A percentile compares a stretch with the other conserved stretches of the same genome.
These are phyloP conservation scores for Capsicum chinense DNA, from an alignment of 257 asterid species.

Conservation along the genomic window DNA sequence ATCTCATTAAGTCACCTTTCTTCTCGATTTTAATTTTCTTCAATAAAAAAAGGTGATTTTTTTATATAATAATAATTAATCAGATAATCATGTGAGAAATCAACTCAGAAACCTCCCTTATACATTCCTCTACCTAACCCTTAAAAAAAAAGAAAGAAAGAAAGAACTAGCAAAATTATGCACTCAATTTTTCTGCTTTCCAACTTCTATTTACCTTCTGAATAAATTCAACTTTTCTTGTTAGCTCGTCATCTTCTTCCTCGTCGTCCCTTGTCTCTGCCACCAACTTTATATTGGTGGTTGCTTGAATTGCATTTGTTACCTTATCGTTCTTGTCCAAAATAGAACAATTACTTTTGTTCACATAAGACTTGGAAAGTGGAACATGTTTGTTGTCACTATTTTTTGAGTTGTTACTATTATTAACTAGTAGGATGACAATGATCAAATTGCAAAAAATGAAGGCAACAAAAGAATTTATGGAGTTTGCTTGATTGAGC, in stretches of 20 bases:
- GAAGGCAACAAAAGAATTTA: slow-evolving; percentile 27
- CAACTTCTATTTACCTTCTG: slow-evolving; percentile 52
- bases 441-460: slow-evolving; percentile 24
- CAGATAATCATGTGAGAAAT: too few relatives aligned
- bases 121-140: too few relatives aligned
- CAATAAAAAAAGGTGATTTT: too few relatives aligned
- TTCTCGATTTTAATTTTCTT: too few relatives aligned
- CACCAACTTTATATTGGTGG: neutral
- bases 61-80: too few relatives aligned
- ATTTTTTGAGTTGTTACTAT: neutral
- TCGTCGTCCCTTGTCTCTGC: neutral
- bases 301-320: neutral
- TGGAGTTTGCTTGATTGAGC: slow-evolving; percentile 4
- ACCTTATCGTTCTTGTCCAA: neutral
- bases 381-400: slow-evolving; percentile 14
- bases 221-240: slow-evolving; percentile 57
- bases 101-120: too few relatives aligned
- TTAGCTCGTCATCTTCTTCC: slow-evolving; percentile 41
- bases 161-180: neutral
- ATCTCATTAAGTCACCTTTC: too few relatives aligned
- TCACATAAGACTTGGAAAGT: slow-evolving; percentile 1
- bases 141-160: too few relatives aligned
- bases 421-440: slow-evolving; percentile 9
- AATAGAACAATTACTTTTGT: neutral
- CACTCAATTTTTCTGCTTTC: slow-evolving; percentile 51